These are phyloP conservation scores for Mycena rebaudengoi DNA, from an alignment of 768 basidiomycete species.

Conservation along the genomic window DNA sequence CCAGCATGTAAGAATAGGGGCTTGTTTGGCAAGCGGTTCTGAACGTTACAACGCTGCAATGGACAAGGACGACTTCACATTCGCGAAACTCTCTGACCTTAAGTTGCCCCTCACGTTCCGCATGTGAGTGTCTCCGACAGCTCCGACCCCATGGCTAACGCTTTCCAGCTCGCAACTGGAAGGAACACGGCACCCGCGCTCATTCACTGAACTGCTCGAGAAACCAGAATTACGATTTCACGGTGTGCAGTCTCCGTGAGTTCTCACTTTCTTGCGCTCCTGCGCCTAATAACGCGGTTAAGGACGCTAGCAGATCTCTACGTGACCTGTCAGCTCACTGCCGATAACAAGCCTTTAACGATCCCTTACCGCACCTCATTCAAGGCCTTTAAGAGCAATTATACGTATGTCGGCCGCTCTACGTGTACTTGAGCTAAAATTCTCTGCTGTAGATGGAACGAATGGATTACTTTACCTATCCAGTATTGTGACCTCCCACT, in stretches of 20 bases:
- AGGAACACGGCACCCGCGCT: slow-evolving; percentile 74
- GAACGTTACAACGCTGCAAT: slow-evolving; percentile 36
- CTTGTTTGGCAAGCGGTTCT: no score
- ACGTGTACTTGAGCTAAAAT: no score
- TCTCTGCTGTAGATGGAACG: no score
- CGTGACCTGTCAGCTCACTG: slow-evolving; percentile 90
- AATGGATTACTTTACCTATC: slow-evolving; percentile 92
- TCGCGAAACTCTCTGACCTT: slow-evolving; percentile 89
- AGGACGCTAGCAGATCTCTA: slow-evolving; percentile 93
- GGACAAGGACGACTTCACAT: slow-evolving; percentile 85
- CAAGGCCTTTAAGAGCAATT: slow-evolving; percentile 88
- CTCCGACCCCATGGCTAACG: neutral
- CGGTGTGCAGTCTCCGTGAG: slow-evolving; percentile 83
- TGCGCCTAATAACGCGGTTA: slow-evolving; percentile 31
- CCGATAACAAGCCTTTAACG: slow-evolving; percentile 92
- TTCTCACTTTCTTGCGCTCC: slow-evolving; percentile 21
- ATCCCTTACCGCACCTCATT: slow-evolving; percentile 92
- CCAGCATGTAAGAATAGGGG: no score
- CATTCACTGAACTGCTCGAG: slow-evolving; percentile 84
- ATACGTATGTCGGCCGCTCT: no score
- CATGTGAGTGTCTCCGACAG: slow-evolving; percentile 58
- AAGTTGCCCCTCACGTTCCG: slow-evolving; percentile 88
- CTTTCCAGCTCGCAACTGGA: slow-evolving; percentile 80
- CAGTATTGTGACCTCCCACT: slow-evolving; percentile 93
- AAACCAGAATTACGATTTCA: slow-evolving; percentile 85